phyloP scores from a whole-genome alignment of 306 rosid species.

The Quercus rubra region DNA sequence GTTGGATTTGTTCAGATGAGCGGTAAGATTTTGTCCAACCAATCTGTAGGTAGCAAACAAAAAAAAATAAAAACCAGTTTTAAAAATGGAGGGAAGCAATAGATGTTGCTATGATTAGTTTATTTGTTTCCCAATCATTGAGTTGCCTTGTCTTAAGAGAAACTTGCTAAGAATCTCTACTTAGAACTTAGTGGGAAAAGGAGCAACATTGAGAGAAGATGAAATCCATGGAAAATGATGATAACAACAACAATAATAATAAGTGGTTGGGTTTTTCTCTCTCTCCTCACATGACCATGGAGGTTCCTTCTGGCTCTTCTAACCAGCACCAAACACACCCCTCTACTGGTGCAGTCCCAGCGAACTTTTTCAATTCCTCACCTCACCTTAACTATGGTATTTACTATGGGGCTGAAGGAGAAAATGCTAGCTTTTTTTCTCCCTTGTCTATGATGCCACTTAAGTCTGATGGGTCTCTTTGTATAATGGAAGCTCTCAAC shows the following conservation, averaged over 20 bases:
- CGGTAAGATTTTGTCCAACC: slow-evolving; percentile 36
- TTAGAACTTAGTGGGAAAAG: slow-evolving; percentile 10
- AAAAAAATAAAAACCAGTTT: slow-evolving; percentile 21
- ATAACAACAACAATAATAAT: slow-evolving; percentile 30
- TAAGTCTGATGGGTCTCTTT: slow-evolving; percentile 78
- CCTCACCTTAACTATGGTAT: slow-evolving; percentile 53
- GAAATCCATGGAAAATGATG: slow-evolving; percentile 61
- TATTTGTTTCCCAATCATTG: slow-evolving; percentile 49
- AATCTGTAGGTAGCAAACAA: slow-evolving; percentile 31
- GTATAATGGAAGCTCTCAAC: slow-evolving; percentile 59
- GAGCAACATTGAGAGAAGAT: slow-evolving; percentile 28
- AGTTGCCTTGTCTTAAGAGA: slow-evolving; percentile 27
- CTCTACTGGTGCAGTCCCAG: slow-evolving; percentile 29
- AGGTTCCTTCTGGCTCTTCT: slow-evolving; percentile 31
- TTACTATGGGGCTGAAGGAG: slow-evolving; percentile 55
- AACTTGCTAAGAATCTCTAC: slow-evolving; percentile 29
- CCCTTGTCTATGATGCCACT: slow-evolving; percentile 67
- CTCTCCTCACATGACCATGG: slow-evolving; percentile 61
- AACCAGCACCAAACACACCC: slow-evolving; percentile 21
- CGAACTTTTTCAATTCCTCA: slow-evolving; percentile 41
- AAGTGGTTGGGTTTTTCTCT: slow-evolving; percentile 75
- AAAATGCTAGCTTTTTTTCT: slow-evolving; percentile 51
- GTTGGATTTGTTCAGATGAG: slow-evolving; percentile 31
- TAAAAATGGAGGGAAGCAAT: slow-evolving; percentile 24
- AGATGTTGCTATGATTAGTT: slow-evolving; percentile 35